Percentiles rank a stretch among this genome's conserved stretches.
These are phyloP conservation scores for Letharia lupina DNA, from an alignment of 495 filamentous ascomycete genomes.

Conservation along the genomic window DNA sequence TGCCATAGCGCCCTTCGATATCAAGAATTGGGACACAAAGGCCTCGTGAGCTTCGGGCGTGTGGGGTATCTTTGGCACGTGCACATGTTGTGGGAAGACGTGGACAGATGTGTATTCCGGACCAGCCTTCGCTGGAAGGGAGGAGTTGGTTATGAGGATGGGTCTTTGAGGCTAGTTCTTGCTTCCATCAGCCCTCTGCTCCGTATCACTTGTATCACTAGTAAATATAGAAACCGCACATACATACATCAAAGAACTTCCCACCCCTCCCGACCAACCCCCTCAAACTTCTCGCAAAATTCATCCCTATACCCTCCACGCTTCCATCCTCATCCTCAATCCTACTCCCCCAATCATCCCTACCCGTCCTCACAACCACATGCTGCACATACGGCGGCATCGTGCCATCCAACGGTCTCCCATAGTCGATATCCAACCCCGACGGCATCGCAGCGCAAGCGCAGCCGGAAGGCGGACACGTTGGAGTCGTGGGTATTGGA, in stretches of 20 bases:
- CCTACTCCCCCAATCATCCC: conserved; percentile 65
- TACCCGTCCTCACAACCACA: conserved; percentile 71
- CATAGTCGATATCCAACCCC: conserved; percentile 66
- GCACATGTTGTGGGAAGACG: conserved; percentile 69
- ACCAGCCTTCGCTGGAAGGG: conserved; percentile 45
- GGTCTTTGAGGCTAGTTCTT: conserved; percentile 66
- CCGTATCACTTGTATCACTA: background rate
- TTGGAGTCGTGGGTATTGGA: conserved; percentile 42
- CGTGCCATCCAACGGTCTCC: conserved; percentile 58
- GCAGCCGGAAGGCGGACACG: conserved; percentile 66
- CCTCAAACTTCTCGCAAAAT: conserved; percentile 65
- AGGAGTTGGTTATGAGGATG: conserved; percentile 62
- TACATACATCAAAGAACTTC: conserved; percentile 60
- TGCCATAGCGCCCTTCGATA: background rate
- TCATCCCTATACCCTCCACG: conserved; percentile 36
- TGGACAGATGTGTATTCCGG: conserved; percentile 9
- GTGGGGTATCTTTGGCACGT: conserved; percentile 57
- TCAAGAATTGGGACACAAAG: conserved; percentile 8
- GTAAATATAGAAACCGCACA: conserved; percentile 46
- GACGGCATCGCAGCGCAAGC: conserved; percentile 58
- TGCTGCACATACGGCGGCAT: conserved; percentile 77
- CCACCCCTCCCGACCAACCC: conserved; percentile 56
- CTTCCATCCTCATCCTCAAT: conserved; percentile 55
- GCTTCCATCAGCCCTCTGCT: background rate
- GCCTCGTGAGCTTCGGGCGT: conserved; percentile 11